Evolutionary conservation across 73 alveolate species (phyloP).

Genomic region (Blepharisma japonicum): DNA sequence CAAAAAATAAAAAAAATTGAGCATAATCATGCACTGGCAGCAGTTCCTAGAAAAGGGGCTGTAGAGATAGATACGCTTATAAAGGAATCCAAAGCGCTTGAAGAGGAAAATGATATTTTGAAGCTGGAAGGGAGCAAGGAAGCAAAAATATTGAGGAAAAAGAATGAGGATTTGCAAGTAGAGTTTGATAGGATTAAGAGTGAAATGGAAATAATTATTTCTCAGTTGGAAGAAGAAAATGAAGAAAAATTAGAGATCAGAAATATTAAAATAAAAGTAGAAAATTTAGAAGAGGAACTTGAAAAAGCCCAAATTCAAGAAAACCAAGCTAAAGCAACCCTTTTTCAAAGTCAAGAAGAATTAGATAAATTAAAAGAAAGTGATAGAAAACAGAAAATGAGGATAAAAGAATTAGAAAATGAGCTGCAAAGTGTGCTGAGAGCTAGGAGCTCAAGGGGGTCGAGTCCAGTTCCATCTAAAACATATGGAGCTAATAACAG

Average conservation of each 20-base stretch:
- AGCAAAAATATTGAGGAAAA: neutral
- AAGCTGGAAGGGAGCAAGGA: conserved; percentile 19
- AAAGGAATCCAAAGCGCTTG: conserved; percentile 6
- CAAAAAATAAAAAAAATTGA: conserved; percentile 13
- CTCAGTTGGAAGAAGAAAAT: conserved; percentile 14
- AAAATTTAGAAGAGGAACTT: neutral
- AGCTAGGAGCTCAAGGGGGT: neutral
- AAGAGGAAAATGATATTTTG: conserved; percentile 16
- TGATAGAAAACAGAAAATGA: conserved; percentile 12
- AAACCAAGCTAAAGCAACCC: neutral
- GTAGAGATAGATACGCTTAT: conserved; percentile 20
- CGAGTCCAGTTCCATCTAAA: neutral
- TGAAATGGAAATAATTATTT: conserved; percentile 16
- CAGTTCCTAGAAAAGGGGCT: conserved; percentile 33
- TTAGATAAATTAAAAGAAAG: conserved; percentile 19
- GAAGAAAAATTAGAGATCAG: conserved; percentile 2
- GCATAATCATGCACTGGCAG: conserved; percentile 23
- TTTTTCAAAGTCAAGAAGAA: neutral
- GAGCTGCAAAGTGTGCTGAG: conserved; percentile 15
- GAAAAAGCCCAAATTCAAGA: conserved; percentile 24
- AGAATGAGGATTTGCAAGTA: conserved; percentile 8
- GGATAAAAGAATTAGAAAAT: conserved; percentile 21
- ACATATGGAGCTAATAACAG: neutral
- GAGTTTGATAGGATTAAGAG: conserved; percentile 16
- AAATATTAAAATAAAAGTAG: neutral